Evolutionary conservation across 306 rosid genomes (phyloP), one percentile per base, ranked within the genome.

Genomic region (Cucumis melo): DNA sequence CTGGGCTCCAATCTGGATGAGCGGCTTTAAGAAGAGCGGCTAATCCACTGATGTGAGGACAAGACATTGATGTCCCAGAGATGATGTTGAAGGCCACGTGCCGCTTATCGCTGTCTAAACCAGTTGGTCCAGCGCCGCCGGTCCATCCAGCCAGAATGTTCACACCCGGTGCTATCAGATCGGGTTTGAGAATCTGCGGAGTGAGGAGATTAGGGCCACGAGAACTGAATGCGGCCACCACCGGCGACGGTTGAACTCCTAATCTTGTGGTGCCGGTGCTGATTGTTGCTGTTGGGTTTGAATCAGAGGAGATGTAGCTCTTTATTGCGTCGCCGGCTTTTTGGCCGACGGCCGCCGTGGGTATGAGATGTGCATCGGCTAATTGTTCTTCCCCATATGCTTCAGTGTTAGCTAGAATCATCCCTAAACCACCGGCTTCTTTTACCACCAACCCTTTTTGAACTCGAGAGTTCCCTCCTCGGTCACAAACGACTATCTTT

Each of bases 21-120:
- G 85, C 88, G 14, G 88, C 95, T 80, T 89, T 94, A 56, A 94
- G 48, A 56, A 91, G 84, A 55, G 97, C 95, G 8, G 91, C 94
- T 46, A 94, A 76, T 4, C 98, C 98, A 79, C 96, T 89, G 16
- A 94, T 86, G 65, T 94, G 98, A 6, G 98, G 98, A 81, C 98
- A 94, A 7, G 98, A 90, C 98, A 94, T 94, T 76, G 98, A 94
- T 66, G 98, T 94, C 12, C 98, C 98, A 0, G 97, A 90, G 78
- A 91, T 73, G 76, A 94, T 85, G 61, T 90, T 94, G 85, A 91
- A 94, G 78, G 48, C 77, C 78, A 91, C 97, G 15, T 78, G 87
- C 71, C 94, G 87, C 16, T 51, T 77, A 61, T 91, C 97, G 42
- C 15, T 44, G 8, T 21, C 6, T 70, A 87, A 76, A 21, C 94